Percentiles rank a stretch among this genome's conserved stretches.
Evolutionary conservation across 2,329 filamentous ascomycete genomes (phyloP).

Genomic region (Cercospora sp.): DNA sequence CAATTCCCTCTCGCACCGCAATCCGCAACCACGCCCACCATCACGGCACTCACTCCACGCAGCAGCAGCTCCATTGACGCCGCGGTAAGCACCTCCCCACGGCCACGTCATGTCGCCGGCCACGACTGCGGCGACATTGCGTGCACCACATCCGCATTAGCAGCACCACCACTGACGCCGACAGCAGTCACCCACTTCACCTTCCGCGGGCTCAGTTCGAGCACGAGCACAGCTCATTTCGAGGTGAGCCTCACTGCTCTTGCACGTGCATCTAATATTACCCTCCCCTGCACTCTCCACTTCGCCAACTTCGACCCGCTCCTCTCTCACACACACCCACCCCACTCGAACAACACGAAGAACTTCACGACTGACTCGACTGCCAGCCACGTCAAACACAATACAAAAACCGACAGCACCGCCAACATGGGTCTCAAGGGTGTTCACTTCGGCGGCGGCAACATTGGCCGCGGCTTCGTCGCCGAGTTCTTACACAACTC

Average conservation of each 20-base stretch:
- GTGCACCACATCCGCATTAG: not conserved
- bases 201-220: not conserved
- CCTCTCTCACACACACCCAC: not conserved
- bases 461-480: conserved; percentile 68
- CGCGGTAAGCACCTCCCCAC: not conserved
- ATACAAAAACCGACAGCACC: conserved; percentile 24
- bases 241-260: conserved; percentile 5
- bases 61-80: not conserved
- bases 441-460: conserved; percentile 56
- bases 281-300: not conserved
- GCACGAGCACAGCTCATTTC: conserved; percentile 6
- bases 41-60: not conserved
- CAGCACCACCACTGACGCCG: not conserved
- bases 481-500: conserved; percentile 92
- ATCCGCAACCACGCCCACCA: not conserved
- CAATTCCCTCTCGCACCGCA: not conserved
- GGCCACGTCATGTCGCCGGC: not conserved
- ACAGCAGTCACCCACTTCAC: conserved; percentile 2
- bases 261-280: not conserved
- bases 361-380: not conserved
- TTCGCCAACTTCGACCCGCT: not conserved
- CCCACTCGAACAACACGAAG: not conserved
- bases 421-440: conserved; percentile 46
- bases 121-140: not conserved
- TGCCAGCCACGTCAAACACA: conserved; percentile 7